Conservation (phyloP, 169 alveolate genomes). For the Eimeria zaria region DNA sequence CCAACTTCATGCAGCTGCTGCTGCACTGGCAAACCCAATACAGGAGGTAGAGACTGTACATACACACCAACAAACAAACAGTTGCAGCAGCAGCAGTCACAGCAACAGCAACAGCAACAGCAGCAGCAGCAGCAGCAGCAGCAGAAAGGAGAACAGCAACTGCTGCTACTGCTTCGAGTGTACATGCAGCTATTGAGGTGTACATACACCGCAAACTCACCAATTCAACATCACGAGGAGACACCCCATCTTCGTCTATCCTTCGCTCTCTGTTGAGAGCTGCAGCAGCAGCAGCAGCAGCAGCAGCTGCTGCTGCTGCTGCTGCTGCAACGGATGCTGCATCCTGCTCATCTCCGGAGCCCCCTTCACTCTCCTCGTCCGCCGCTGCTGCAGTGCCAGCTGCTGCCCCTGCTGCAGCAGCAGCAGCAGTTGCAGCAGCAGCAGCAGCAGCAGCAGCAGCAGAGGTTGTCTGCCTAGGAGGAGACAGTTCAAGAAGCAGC, state of each 20-base stretch:
- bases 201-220: not conserved
- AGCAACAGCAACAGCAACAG: too few species aligned
- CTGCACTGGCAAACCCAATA: slow-evolving; percentile 22
- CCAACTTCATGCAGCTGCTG: slow-evolving; percentile 3
- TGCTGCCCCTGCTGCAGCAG: not conserved
- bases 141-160: not conserved
- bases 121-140: not conserved
- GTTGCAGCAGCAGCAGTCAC: not conserved
- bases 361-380: not conserved
- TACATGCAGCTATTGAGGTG: too few species aligned
- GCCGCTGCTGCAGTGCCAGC: not conserved
- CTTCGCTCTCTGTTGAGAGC: not conserved
- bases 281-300: slow-evolving; percentile 3
- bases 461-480: not conserved
- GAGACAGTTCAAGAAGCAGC: not conserved
- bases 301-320: slow-evolving; percentile 14
- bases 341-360: not conserved
- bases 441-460: slow-evolving; percentile 42
- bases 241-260: not conserved
- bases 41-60: slow-evolving; percentile 15
- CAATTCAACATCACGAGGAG: not conserved
- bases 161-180: not conserved
- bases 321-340: not conserved
- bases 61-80: not conserved
- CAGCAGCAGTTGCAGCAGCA: slow-evolving; percentile 24